Evolutionary conservation across 1,139 yeast genomes (phyloP).

Genomic region (Candida labiduridarum): DNA sequence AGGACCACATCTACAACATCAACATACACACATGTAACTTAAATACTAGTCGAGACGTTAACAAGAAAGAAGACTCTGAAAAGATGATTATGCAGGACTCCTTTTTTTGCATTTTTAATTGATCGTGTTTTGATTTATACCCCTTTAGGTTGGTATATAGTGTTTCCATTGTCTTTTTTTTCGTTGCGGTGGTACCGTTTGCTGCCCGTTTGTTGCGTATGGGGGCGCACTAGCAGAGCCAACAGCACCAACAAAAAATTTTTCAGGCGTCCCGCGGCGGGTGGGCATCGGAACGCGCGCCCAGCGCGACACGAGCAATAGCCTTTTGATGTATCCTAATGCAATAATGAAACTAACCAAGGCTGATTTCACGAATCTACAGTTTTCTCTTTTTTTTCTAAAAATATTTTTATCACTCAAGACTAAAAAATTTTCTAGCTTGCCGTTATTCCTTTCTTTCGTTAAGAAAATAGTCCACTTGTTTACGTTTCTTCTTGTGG

Average conservation of each 20-base stretch:
- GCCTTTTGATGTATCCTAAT: too few species aligned
- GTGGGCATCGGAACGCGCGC: too few species aligned
- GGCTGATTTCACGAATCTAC: background rate
- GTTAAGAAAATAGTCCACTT: background rate
- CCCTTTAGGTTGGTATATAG: background rate
- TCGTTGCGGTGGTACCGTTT: too few species aligned
- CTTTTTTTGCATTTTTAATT: background rate
- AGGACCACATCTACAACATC: too few species aligned
- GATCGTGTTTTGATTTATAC: constrained; percentile 1
- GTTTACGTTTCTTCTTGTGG: background rate
- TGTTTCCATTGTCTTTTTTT: too few species aligned
- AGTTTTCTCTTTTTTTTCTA: background rate
- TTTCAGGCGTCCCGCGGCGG: too few species aligned
- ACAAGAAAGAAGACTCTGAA: background rate
- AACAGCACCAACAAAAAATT: too few species aligned
- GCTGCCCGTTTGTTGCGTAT: too few species aligned
- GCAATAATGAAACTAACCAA: background rate
- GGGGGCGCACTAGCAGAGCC: too few species aligned
- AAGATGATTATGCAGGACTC: background rate
- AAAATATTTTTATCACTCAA: background rate
- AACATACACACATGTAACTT: too few species aligned
- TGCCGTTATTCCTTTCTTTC: background rate
- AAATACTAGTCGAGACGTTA: too few species aligned
- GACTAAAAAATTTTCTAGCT: background rate
- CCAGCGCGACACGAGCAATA: too few species aligned